Evolutionary conservation across 805 yeast species (phyloP), one percentile per base, ranked within the genome.

Genomic region (Pichia thaimueangensis): DNA sequence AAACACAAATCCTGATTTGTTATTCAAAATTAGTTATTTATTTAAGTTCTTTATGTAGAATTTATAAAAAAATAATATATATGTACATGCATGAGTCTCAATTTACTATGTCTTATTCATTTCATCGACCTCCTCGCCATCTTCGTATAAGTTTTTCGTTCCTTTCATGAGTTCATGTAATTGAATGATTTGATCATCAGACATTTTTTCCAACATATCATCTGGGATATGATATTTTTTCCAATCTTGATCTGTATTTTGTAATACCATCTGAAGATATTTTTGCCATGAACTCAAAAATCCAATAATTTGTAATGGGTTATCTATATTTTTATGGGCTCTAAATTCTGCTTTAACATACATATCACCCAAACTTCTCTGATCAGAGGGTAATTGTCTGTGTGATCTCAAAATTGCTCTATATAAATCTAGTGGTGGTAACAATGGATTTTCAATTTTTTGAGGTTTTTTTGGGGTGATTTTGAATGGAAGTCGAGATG

Each of bases 241-340:
- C 93, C 91, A 84, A 37, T 69, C 67, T 11, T 76, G 83, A 29
- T 73, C 76, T 23, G 76, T 73, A 45, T 50, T 60, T 32, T 47
- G 47, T 19, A 37, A 36, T 20, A 85, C 73, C 59, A 68, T 65
- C 11, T 70, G 65, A 47, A 84, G 68, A 54, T 85, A 85, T 47
- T 82, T 91, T 62, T 93, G 98, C 99, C 99, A 93, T 47, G 86
- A 82, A 1, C 95, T 78, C 47, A 93, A 69, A 54, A 93, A 93
- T 10, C 97, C 98, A 10, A 93, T 88, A 27, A 93, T 87, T 57
- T 91, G 95, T 20, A 87, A 70, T 3, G 99, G 97, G 60, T 93
- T 88, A 50, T 87, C 96, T 6, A 82, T 74, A 37, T 68, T 63
- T 46, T 79, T 75, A 64, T 93, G 98, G 6, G 89, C 82, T 54